Evolutionary conservation across 768 basidiomycete species (phyloP).

Genomic region (Rhodotorula graminis): DNA sequence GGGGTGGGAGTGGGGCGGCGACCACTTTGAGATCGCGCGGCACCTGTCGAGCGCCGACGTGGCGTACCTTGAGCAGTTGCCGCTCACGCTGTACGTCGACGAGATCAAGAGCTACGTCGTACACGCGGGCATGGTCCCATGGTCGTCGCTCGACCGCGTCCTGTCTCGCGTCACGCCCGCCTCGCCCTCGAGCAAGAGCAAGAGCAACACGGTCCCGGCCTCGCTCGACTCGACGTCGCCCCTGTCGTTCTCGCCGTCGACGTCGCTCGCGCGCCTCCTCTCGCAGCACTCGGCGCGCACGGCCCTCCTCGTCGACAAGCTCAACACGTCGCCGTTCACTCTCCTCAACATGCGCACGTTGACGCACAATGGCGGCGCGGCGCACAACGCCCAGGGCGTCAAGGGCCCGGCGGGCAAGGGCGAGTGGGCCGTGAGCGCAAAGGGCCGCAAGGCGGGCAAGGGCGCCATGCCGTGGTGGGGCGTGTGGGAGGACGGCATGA

Average conservation of each 20-base stretch:
- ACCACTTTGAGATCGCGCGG: slow-evolving; percentile 36
- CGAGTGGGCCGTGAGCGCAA: slow-evolving; percentile 23
- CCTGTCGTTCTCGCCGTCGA: slow-evolving; percentile 11
- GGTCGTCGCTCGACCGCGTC: slow-evolving; percentile 5
- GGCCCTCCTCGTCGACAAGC: slow-evolving; percentile 23
- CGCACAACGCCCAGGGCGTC: not conserved
- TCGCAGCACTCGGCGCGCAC: not conserved
- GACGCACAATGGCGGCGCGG: not conserved
- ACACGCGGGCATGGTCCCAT: slow-evolving; percentile 37
- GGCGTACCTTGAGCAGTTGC: slow-evolving; percentile 22
- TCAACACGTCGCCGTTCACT: slow-evolving; percentile 29
- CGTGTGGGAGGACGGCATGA: slow-evolving; percentile 23
- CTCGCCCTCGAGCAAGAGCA: not conserved
- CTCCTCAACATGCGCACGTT: slow-evolving; percentile 34
- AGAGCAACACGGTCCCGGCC: not conserved
- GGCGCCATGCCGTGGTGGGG: slow-evolving; percentile 25
- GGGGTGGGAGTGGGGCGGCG: slow-evolving; percentile 33
- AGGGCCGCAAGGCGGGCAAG: slow-evolving; percentile 12
- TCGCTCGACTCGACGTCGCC: slow-evolving; percentile 6
- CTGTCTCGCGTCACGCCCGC: not conserved
- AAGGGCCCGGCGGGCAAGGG: slow-evolving; percentile 1
- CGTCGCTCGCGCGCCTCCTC: slow-evolving; percentile 3
- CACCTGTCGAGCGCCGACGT: slow-evolving; percentile 11
- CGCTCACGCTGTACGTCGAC: slow-evolving; percentile 30
- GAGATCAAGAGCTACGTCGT: slow-evolving; percentile 33